These are phyloP conservation scores for Apiotrichum siamense DNA, from an alignment of 1,284 basidiomycete genomes.

Conservation along the genomic window DNA sequence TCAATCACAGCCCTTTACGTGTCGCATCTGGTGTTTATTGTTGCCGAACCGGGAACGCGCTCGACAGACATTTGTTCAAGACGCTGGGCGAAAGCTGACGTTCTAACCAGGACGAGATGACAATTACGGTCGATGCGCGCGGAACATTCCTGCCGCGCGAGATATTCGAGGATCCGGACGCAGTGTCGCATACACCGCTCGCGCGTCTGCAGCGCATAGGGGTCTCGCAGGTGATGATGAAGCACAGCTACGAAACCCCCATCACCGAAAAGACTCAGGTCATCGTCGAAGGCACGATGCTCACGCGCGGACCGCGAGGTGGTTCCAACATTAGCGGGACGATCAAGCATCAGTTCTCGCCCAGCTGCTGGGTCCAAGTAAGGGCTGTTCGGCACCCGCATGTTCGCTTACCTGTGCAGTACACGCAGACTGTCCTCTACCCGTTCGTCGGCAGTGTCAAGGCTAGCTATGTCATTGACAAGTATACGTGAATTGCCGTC, in stretches of 20 bases:
- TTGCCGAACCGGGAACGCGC: no score
- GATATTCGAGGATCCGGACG: slow-evolving; percentile 33
- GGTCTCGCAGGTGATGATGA: slow-evolving; percentile 38
- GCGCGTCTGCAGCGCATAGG: slow-evolving; percentile 31
- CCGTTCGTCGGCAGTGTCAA: slow-evolving; percentile 49
- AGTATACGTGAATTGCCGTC: slow-evolving; percentile 41
- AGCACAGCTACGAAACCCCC: slow-evolving; percentile 46
- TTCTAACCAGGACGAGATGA: slow-evolving; percentile 33
- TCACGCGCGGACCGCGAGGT: slow-evolving; percentile 43
- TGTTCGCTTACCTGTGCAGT: slow-evolving; percentile 4
- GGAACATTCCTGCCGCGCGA: slow-evolving; percentile 37
- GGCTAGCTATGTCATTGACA: slow-evolving; percentile 48
- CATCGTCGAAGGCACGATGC: slow-evolving; percentile 45
- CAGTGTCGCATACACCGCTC: slow-evolving; percentile 28
- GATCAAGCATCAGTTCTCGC: slow-evolving; percentile 50
- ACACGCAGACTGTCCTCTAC: slow-evolving; percentile 44
- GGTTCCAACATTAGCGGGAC: slow-evolving; percentile 52
- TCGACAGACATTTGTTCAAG: no score
- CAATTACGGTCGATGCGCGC: slow-evolving; percentile 39
- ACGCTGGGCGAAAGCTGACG: neutral
- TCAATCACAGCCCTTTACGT: no score
- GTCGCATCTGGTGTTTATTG: no score
- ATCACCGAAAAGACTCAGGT: slow-evolving; percentile 36
- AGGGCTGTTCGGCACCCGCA: slow-evolving; percentile 3
- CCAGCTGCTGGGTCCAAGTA: slow-evolving; percentile 45